Base-by-base conservation (phyloP, 805 yeast genomes). In the Zygosaccharomyces siamensis region DNA sequence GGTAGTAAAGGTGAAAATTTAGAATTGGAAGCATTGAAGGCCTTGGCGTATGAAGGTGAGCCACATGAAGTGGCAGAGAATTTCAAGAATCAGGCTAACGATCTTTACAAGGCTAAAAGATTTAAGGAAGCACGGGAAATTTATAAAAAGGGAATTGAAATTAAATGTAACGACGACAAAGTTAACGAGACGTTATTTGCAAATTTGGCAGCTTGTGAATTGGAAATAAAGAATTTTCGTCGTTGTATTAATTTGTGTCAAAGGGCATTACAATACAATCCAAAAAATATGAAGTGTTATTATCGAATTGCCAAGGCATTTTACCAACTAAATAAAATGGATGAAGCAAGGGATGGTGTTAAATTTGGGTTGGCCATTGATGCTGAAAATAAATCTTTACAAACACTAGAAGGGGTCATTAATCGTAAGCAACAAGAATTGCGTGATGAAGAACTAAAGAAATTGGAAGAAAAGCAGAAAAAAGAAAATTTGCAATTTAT, bases 61-160 rank as follows among this genome's bases (percentile, higher is more conserved):
- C 97, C 97, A 0, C 83, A 85, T 59, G 99, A 93, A 61, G 73
- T 89, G 31, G 97, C 97, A 3, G 75, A 79, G 21, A 90, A 89
- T 61, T 93, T 90, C 72, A 89, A 89, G 54, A 83, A 79, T 52
- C 97, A 92, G 63, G 99, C 99, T 5, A 93, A 95, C 65, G 97
- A 89, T 12, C 78, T 86, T 50, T 93, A 76, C 69, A 83, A 80
- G 63, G 71, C 72, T 7, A 87, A 84, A 58, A 80, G 83, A 58
- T 93, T 78, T 68, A 76, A 78, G 48, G 80, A 80, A 54, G 99
- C 99, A 0, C 72, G 87, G 37, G 84, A 80, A 47, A 84, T 73
- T 60, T 93, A 93, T 60, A 81, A 83, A 30, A 82, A 86, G 62
- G 98, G 95, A 1, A 60, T 93, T 23, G 89, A 81, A 10, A 80